Evolutionary conservation across 768 basidiomycete genomes (phyloP).

Genomic region (Lepiota brunneoincarnata): DNA sequence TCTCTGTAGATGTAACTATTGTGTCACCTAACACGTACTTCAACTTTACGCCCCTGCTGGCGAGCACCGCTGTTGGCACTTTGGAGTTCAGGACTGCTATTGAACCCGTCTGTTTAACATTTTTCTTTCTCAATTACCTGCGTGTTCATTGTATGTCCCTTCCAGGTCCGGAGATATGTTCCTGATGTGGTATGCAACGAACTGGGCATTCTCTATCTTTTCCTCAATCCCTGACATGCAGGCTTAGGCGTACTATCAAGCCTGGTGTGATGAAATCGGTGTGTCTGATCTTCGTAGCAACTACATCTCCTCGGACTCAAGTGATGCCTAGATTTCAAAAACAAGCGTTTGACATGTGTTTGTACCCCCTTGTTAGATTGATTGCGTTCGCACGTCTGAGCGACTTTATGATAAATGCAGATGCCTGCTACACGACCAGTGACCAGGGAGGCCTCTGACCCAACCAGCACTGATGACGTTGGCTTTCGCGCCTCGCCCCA

Average conservation of each 20-base stretch:
- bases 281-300: slow-evolving; percentile 11
- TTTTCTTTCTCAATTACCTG: not conserved
- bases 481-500: not conserved
- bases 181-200: slow-evolving; percentile 47
- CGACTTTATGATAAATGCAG: slow-evolving; percentile 25
- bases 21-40: slow-evolving; percentile 68
- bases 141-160: not conserved
- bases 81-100: slow-evolving; percentile 79
- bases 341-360: slow-evolving; percentile 59
- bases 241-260: slow-evolving; percentile 59
- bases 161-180: slow-evolving; percentile 52
- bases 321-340: slow-evolving; percentile 49
- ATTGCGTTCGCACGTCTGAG: not conserved
- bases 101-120: slow-evolving; percentile 58
- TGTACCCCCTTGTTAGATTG: slow-evolving; percentile 20
- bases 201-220: not conserved
- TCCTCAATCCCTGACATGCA: not conserved
- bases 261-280: slow-evolving; percentile 77
- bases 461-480: slow-evolving; percentile 18
- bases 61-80: slow-evolving; percentile 76
- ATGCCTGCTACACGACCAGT: slow-evolving; percentile 60
- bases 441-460: slow-evolving; percentile 22
- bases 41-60: slow-evolving; percentile 67
- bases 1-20: slow-evolving; percentile 54
- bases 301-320: not conserved